These are phyloP conservation scores for Craterostigma plantagineum DNA, from an alignment of 257 asterid species.

Conservation along the genomic window DNA sequence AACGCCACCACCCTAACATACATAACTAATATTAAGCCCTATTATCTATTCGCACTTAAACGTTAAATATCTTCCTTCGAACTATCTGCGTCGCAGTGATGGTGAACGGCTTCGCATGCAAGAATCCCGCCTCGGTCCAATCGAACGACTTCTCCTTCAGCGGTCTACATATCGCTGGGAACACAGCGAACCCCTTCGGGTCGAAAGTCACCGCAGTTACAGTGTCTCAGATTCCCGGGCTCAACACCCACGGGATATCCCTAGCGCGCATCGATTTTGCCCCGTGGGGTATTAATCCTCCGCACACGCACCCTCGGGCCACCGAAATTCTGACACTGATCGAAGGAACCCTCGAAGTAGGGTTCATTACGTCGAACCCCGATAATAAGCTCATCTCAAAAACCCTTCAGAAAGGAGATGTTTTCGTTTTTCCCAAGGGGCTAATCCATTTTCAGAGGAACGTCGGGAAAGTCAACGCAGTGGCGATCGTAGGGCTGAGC, in stretches of 20 bases:
- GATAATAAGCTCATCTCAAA: slow-evolving; percentile 6
- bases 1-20: too few species aligned
- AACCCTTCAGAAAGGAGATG: slow-evolving; percentile 8
- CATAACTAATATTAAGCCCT: too few species aligned
- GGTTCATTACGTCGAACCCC: slow-evolving; percentile 10
- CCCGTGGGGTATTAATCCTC: slow-evolving; percentile 11
- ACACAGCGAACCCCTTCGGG: slow-evolving; percentile 10
- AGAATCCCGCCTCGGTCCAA: slow-evolving; percentile 6
- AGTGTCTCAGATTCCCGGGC: background rate
- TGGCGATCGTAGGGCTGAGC: too few species aligned
- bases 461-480: slow-evolving; percentile 4
- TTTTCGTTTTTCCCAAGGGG: slow-evolving; percentile 9
- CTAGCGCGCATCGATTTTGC: slow-evolving; percentile 1
- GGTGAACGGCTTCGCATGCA: slow-evolving; percentile 6
- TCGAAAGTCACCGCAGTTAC: too few species aligned
- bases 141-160: slow-evolving; percentile 4
- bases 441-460: slow-evolving; percentile 9
- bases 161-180: slow-evolving; percentile 6
- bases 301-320: slow-evolving; percentile 9
- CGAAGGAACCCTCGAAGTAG: slow-evolving; percentile 12
- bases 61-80: background rate
- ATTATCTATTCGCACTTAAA: too few species aligned
- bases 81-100: slow-evolving; percentile 1
- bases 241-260: slow-evolving; percentile 8
- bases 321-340: slow-evolving; percentile 7